Evolutionary conservation across 2,329 filamentous ascomycete species (phyloP).

Genomic region (Apiospora phragmitis): DNA sequence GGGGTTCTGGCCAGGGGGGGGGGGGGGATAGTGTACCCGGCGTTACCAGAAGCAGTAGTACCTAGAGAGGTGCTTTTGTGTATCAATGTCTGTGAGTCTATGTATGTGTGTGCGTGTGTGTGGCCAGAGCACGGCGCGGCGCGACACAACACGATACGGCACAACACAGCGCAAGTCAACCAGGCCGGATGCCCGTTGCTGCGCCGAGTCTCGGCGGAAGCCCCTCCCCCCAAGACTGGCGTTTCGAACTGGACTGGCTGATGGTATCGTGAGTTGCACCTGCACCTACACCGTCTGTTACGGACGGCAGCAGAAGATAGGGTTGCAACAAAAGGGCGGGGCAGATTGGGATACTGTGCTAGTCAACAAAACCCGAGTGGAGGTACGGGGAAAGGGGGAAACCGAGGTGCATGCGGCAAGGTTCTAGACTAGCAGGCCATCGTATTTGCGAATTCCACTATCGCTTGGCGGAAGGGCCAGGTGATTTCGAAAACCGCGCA

Average conservation of each 20-base stretch:
- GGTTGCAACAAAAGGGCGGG: background rate
- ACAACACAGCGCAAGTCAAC: background rate
- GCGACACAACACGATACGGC: background rate
- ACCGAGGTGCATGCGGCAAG: background rate
- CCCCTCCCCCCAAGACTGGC: background rate
- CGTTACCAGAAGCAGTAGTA: background rate
- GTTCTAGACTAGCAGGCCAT: background rate
- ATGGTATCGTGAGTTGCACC: background rate
- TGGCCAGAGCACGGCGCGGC: background rate
- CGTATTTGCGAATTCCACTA: background rate
- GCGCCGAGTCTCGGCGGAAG: background rate
- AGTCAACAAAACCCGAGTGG: background rate
- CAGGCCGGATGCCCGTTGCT: background rate
- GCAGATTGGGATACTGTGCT: background rate
- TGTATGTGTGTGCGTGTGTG: background rate
- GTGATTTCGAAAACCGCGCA: background rate
- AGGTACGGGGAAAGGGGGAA: background rate
- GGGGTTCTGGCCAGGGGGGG: background rate
- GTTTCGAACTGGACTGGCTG: background rate
- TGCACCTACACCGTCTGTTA: background rate
- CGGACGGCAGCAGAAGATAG: background rate
- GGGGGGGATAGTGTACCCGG: background rate
- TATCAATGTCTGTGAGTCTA: background rate
- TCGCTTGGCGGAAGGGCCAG: slow-evolving; percentile 1
- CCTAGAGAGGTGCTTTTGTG: background rate